Percentiles rank a stretch among this genome's conserved stretches.
phyloP scores from a whole-genome alignment of 331 rosid species.

The Acacia pycnantha region DNA sequence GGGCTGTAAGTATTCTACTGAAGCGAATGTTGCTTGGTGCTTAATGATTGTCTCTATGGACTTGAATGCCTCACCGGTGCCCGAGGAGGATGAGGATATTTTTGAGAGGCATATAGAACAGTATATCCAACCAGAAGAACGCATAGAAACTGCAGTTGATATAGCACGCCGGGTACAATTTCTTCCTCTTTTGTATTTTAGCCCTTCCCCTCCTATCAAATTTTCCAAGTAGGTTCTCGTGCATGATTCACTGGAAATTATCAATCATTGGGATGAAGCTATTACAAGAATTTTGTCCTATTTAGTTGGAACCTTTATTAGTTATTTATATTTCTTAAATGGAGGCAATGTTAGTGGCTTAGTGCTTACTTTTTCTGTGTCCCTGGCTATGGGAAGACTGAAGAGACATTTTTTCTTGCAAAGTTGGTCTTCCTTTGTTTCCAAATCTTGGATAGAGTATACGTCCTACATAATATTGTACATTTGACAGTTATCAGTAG shows the following conservation, averaged over 20 bases:
- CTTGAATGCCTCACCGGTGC: conserved; percentile 95
- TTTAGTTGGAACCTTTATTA: neutral
- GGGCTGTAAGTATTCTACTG: conserved; percentile 20
- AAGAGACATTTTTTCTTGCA: neutral
- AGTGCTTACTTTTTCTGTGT: neutral
- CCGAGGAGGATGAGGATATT: conserved; percentile 90
- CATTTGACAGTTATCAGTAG: neutral
- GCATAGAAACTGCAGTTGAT: conserved; percentile 69
- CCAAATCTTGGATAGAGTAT: neutral
- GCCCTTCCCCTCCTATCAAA: neutral
- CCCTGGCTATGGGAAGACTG: neutral
- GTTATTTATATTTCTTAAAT: neutral
- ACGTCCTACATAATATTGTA: neutral
- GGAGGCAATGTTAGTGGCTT: neutral
- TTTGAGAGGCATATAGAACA: conserved; percentile 59
- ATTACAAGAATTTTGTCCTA: neutral
- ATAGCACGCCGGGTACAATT: conserved; percentile 86
- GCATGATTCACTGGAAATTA: conserved; percentile 20
- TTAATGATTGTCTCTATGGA: conserved; percentile 94
- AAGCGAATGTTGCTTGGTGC: conserved; percentile 53
- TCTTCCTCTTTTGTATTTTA: neutral
- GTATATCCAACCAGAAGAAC: conserved; percentile 76
- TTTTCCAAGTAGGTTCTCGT: conserved; percentile 4
- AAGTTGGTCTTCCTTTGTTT: neutral
- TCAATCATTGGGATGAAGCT: neutral